A percentile compares a stretch with the other conserved stretches of the same genome.
phyloP scores from a whole-genome alignment of 1,139 yeast genomes.

The Geotrichum histeridarum region DNA sequence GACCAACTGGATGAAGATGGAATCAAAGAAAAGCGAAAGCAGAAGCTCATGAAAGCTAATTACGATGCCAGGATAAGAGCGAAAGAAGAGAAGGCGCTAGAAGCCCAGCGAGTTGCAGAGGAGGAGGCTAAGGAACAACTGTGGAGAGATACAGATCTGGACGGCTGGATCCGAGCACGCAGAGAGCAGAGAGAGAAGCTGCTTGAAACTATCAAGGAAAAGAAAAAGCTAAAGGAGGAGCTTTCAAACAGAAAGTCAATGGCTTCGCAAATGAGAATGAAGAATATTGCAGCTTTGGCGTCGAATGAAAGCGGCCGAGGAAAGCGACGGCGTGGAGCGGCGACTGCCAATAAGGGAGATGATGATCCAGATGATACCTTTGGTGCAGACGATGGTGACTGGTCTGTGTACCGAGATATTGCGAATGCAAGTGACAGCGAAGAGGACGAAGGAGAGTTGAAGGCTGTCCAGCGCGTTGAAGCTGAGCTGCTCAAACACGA shows the following conservation, averaged over 20 bases:
- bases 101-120: slow-evolving; percentile 45
- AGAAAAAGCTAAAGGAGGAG: slow-evolving; percentile 66
- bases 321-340: slow-evolving; percentile 32
- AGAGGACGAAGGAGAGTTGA: slow-evolving; percentile 69
- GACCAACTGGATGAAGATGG: slow-evolving; percentile 72
- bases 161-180: slow-evolving; percentile 74
- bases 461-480: slow-evolving; percentile 61
- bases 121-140: slow-evolving; percentile 53
- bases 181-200: slow-evolving; percentile 56
- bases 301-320: slow-evolving; percentile 51
- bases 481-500: slow-evolving; percentile 72
- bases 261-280: slow-evolving; percentile 92
- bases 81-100: slow-evolving; percentile 70
- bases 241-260: slow-evolving; percentile 82
- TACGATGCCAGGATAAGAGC: slow-evolving; percentile 84
- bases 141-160: slow-evolving; percentile 72
- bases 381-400: slow-evolving; percentile 94
- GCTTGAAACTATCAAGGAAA: slow-evolving; percentile 57
- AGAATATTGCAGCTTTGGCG: slow-evolving; percentile 81
- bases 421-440: slow-evolving; percentile 68
- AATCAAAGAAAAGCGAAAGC: slow-evolving; percentile 80
- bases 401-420: slow-evolving; percentile 86
- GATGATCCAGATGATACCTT: slow-evolving; percentile 91
- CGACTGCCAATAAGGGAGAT: slow-evolving; percentile 45
- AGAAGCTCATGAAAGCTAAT: slow-evolving; percentile 75